These are phyloP conservation scores for Brachypodium distachyon DNA, from an alignment of 202 grass and related monocot genomes.

Conservation along the genomic window DNA sequence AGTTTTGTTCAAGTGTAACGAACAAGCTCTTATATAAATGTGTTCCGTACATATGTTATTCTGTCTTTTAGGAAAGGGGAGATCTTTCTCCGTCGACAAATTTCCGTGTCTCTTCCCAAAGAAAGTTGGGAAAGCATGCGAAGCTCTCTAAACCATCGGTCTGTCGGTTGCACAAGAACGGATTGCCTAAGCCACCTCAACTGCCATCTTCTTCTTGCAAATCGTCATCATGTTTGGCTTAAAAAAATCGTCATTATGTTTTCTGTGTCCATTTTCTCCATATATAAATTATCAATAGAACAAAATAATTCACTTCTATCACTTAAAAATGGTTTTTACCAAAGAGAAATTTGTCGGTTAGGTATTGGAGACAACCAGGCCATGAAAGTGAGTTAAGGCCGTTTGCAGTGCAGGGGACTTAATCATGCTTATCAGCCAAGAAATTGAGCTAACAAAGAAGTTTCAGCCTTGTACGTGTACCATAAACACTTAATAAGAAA, in stretches of 20 bases:
- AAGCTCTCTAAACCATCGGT: too few species aligned
- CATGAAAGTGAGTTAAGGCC: background rate
- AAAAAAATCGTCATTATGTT: background rate
- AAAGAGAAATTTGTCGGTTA: background rate
- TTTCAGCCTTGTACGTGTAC: slow-evolving; percentile 1
- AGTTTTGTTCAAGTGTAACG: slow-evolving; percentile 2
- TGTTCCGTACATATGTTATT: background rate
- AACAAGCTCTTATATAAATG: background rate
- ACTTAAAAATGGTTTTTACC: too few species aligned
- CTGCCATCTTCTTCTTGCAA: background rate
- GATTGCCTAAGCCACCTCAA: background rate
- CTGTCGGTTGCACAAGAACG: background rate
- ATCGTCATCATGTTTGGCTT: background rate
- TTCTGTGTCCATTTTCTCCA: background rate
- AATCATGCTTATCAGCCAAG: background rate
- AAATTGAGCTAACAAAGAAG: background rate
- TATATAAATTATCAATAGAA: background rate
- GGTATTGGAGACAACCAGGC: background rate
- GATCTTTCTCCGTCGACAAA: background rate
- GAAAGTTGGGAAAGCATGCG: background rate
- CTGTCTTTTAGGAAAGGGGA: background rate
- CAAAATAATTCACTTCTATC: background rate
- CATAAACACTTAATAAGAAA: background rate
- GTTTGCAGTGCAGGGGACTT: background rate
- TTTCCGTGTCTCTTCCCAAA: background rate